phyloP scores from a whole-genome alignment of 148 eudicot species.

The Vaccinium corymbosum region DNA sequence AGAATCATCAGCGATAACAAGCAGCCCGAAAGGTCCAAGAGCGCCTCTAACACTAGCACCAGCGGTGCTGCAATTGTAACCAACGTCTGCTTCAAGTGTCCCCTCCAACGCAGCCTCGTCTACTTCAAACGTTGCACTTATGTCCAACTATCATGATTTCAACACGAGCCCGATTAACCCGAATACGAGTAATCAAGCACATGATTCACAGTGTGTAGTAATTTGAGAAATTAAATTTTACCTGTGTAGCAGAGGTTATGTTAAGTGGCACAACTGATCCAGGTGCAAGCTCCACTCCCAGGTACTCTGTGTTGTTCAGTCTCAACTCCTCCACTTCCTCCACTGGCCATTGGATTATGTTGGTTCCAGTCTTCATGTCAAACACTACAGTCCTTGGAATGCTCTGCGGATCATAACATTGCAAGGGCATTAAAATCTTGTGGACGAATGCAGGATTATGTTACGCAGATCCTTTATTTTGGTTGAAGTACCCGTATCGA shows the following conservation, averaged over 20 bases:
- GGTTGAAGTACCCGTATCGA: too few species aligned
- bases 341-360: constrained; percentile 81
- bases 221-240: neutral
- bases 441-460: too few species aligned
- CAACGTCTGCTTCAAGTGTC: constrained; percentile 44
- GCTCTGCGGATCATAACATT: constrained; percentile 26
- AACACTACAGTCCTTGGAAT: constrained; percentile 74
- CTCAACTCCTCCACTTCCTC: constrained; percentile 67
- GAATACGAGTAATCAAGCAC: neutral
- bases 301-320: constrained; percentile 26
- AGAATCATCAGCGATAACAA: constrained; percentile 65
- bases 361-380: constrained; percentile 63
- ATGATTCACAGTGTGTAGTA: neutral
- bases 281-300: constrained; percentile 42
- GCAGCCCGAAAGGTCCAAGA: constrained; percentile 85
- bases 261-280: constrained; percentile 63
- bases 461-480: too few species aligned
- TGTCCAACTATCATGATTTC: constrained; percentile 50
- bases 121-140: constrained; percentile 59
- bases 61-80: constrained; percentile 57
- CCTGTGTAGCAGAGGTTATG: constrained; percentile 68
- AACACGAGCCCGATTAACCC: neutral
- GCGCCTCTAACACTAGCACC: constrained; percentile 54
- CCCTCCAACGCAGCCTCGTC: constrained; percentile 45
- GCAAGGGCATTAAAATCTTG: neutral